These are phyloP conservation scores for Eremothecium sinecaudum DNA, from an alignment of 1,139 yeast species.

Conservation along the genomic window DNA sequence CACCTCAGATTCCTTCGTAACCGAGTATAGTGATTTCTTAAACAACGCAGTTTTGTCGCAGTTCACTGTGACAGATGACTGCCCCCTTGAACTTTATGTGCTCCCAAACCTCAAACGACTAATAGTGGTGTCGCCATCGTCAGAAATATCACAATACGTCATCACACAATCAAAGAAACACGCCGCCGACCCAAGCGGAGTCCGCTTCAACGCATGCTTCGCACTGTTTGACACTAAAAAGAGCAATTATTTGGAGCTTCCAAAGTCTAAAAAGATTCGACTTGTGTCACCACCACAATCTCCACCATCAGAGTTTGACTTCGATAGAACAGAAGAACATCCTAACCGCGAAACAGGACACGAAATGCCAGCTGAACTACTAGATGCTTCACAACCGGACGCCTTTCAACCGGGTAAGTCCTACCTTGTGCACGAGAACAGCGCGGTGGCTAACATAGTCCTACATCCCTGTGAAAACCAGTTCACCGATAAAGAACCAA, in stretches of 20 bases:
- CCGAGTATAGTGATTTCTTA: constrained; percentile 11
- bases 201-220: constrained; percentile 7
- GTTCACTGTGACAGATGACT: constrained; percentile 7
- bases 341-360: constrained; percentile 23
- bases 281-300: constrained; percentile 36
- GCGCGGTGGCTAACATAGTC: constrained; percentile 13
- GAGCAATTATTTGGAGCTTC: constrained; percentile 26
- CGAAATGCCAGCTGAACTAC: constrained; percentile 1
- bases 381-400: background rate
- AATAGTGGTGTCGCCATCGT: constrained; percentile 16
- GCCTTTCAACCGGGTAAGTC: background rate
- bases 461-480: constrained; percentile 12
- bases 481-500: background rate
- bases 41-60: constrained; percentile 9
- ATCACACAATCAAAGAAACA: constrained; percentile 4
- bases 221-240: constrained; percentile 10
- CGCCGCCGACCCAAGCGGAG: background rate
- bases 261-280: constrained; percentile 29
- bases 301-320: constrained; percentile 35
- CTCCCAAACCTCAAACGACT: constrained; percentile 16
- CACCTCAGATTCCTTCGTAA: constrained; percentile 7
- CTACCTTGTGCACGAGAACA: constrained; percentile 4
- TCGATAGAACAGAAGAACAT: constrained; percentile 31
- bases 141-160: constrained; percentile 9
- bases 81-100: constrained; percentile 18